Conservation (phyloP, 257 asterid genomes). For the Solanum habrochaites region DNA sequence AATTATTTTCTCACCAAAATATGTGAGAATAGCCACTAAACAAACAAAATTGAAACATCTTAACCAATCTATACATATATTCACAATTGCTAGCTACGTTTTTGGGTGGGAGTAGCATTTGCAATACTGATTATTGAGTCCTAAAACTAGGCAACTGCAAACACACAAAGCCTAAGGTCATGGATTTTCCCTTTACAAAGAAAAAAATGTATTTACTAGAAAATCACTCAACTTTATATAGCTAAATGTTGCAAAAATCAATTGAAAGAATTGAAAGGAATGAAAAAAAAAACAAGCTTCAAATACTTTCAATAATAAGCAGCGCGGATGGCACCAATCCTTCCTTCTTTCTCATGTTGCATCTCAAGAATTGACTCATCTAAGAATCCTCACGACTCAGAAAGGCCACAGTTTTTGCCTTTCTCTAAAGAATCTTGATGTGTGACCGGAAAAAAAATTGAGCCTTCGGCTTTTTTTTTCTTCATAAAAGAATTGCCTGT, state of each 20-base stretch:
- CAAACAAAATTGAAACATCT: no score
- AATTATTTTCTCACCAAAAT: no score
- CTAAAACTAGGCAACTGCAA: background rate
- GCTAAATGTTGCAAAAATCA: background rate
- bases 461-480: background rate
- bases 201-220: background rate
- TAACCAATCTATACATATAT: background rate
- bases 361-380: background rate
- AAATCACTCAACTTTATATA: background rate
- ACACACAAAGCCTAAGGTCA: background rate
- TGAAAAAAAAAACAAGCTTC: background rate
- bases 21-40: no score
- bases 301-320: background rate
- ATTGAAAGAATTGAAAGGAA: background rate
- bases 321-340: background rate
- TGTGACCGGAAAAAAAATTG: conserved; percentile 14
- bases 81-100: background rate
- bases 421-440: conserved; percentile 11
- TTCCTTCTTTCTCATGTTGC: background rate
- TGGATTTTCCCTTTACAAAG: background rate
- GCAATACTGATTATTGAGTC: background rate
- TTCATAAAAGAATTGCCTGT: background rate
- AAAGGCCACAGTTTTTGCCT: conserved; percentile 8
- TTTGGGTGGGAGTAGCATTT: background rate
- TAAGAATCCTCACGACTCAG: background rate